These are phyloP conservation scores for Aureobasidium melanogenum DNA, from an alignment of 2,329 filamentous ascomycete species.

Conservation along the genomic window DNA sequence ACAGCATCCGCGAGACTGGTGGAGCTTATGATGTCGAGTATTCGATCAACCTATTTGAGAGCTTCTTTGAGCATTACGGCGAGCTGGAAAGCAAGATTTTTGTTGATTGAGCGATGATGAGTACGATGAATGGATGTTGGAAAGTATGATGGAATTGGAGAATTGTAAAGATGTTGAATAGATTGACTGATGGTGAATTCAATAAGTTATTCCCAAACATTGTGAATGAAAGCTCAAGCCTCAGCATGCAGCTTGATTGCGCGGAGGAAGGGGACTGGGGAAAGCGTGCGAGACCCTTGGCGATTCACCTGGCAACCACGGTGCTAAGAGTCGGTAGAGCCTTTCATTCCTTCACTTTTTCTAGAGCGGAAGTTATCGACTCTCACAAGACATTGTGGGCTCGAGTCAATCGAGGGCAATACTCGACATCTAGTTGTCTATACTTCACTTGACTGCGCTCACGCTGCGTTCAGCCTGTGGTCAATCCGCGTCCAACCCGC, in stretches of 20 bases:
- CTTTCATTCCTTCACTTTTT: not conserved
- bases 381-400: not conserved
- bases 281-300: constrained; percentile 4
- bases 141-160: not conserved
- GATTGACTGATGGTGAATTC: not conserved
- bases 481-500: not conserved
- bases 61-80: constrained; percentile 81
- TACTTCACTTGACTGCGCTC: not conserved
- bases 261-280: not conserved
- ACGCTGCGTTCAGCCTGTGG: not conserved
- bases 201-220: too few species aligned
- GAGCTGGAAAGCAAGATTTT: constrained; percentile 50
- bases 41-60: constrained; percentile 75
- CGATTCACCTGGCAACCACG: constrained; percentile 3
- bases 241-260: not conserved
- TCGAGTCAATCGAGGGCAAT: not conserved
- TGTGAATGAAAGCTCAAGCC: too few species aligned
- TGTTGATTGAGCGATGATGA: constrained; percentile 13
- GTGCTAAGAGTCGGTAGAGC: not conserved
- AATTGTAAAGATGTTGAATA: not conserved
- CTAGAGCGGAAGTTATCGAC: not conserved
- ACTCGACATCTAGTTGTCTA: not conserved
- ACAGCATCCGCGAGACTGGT: constrained; percentile 89
- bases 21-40: constrained; percentile 81
- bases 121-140: not conserved